Evolutionary conservation across 163 green algal genomes (phyloP), one percentile per base, ranked within the genome.

Genomic region (Chlorella variabilis): DNA sequence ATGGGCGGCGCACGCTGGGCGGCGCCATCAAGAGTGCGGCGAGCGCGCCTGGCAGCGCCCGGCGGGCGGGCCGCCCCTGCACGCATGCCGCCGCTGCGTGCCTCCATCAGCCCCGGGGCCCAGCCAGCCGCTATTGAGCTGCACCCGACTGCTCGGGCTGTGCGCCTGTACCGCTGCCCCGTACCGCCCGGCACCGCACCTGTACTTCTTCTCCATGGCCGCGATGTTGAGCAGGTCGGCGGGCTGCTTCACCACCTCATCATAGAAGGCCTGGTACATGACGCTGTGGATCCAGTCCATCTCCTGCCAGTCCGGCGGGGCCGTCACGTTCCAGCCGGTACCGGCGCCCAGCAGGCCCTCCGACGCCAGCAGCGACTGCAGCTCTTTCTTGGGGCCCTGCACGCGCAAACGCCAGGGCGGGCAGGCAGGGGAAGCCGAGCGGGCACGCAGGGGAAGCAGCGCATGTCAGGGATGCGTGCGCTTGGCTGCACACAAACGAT

Each of bases 201-300:
- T 78, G 71, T 67, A 48, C 31, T n/a, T 4, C 51, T 67, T 27
- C 51, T 78, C 71, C 71, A 78, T 51, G 21, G 11, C 23, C 2
- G 21, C 4, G 13, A 78, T n/a, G 49, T 78, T 36, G 33, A 78
- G 34, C 33, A 78, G 51, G 21, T 78, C 33, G 4, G 7, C 25
- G 2, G 71, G 71, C 51, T 68, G 31, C 33, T 39, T 68, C 15
- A 78, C n/a, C 51, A 62, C 20, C 15, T 62, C 51, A 9, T 13
- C 3, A 13, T 62, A 61, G 7, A 21, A 41, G 38, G 71, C 51
- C 2, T 68, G 34, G 6, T 21, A 25, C 6, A 78, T 34, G 8
- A 78, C 33, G 1, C 49, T 25, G 23, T 68, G 17, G 34, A 78
- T 78, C 71, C 71, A 78, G 21, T 21, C 8, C 71, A 68, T 78